Evolutionary conservation across 106 monocot genomes (phyloP).

Genomic region (Cymbidium sinense): DNA sequence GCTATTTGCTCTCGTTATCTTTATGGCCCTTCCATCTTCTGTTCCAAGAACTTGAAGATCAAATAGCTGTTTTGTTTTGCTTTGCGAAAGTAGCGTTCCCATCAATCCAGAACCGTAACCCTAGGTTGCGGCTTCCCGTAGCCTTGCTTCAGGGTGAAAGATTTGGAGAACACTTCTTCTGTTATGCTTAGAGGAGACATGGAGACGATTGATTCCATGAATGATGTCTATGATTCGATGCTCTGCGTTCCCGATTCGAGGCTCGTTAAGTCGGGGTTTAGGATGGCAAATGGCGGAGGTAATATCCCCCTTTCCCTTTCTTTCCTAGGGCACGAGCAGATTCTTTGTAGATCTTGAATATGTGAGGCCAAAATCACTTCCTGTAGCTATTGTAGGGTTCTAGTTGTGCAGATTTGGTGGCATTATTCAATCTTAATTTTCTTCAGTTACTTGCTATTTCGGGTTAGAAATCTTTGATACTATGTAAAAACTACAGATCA

Average conservation of each 20-base stretch:
- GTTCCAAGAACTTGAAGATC: neutral
- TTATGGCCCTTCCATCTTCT: neutral
- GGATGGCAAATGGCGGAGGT: slow-evolving; percentile 31
- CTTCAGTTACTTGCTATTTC: neutral
- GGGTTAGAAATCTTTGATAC: neutral
- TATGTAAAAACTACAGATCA: neutral
- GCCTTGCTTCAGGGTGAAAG: slow-evolving; percentile 10
- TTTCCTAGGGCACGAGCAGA: neutral
- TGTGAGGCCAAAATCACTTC: neutral
- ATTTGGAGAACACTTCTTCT: slow-evolving; percentile 8
- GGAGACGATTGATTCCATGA: neutral
- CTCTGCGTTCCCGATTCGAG: slow-evolving; percentile 51
- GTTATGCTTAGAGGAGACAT: neutral
- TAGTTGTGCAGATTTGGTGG: neutral
- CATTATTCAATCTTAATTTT: neutral
- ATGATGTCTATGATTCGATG: slow-evolving; percentile 54
- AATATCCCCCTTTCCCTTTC: neutral
- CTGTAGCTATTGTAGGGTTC: neutral
- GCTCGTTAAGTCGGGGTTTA: slow-evolving; percentile 42
- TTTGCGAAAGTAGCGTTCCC: neutral
- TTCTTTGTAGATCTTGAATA: neutral
- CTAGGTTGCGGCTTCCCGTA: slow-evolving; percentile 15
- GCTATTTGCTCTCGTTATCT: neutral
- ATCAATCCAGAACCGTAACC: slow-evolving; percentile 12
- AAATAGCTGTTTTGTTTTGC: neutral